These are phyloP conservation scores for Tetrastigma voinierianum DNA, from an alignment of 164 flowering plant genomes.

Conservation along the genomic window DNA sequence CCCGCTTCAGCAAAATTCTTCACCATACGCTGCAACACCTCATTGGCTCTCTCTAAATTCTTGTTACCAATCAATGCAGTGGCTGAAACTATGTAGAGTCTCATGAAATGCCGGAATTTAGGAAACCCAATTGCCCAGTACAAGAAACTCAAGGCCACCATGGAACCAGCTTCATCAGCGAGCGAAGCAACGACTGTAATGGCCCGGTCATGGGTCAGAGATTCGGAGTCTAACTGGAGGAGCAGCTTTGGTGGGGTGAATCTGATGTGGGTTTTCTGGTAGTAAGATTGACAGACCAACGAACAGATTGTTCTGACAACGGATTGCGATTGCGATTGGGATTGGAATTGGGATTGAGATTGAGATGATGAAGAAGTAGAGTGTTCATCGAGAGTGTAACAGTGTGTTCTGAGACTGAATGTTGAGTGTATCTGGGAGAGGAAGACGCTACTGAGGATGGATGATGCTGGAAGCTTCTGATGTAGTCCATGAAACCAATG, in stretches of 20 bases:
- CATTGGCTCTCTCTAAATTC: conserved; percentile 63
- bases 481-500: neutral
- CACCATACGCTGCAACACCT: conserved; percentile 70
- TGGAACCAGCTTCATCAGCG: conserved; percentile 65
- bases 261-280: conserved; percentile 28
- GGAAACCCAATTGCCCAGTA: conserved; percentile 60
- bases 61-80: conserved; percentile 52
- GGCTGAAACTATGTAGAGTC: conserved; percentile 69
- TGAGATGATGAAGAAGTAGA: conserved; percentile 9
- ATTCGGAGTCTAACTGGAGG: conserved; percentile 31
- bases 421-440: conserved; percentile 1
- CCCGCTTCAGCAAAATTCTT: conserved; percentile 59
- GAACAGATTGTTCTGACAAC: conserved; percentile 41
- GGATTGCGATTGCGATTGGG: conserved; percentile 22
- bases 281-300: conserved; percentile 48
- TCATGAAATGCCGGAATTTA: conserved; percentile 63
- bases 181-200: conserved; percentile 70
- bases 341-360: conserved; percentile 14
- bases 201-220: conserved; percentile 70
- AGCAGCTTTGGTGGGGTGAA: conserved; percentile 28
- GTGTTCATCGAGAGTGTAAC: neutral
- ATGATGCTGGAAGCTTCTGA: neutral
- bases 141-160: conserved; percentile 77
- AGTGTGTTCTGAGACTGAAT: conserved; percentile 2
- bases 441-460: neutral